phyloP scores from a whole-genome alignment of 1,139 yeast species.

The Petasospora fabianii region DNA sequence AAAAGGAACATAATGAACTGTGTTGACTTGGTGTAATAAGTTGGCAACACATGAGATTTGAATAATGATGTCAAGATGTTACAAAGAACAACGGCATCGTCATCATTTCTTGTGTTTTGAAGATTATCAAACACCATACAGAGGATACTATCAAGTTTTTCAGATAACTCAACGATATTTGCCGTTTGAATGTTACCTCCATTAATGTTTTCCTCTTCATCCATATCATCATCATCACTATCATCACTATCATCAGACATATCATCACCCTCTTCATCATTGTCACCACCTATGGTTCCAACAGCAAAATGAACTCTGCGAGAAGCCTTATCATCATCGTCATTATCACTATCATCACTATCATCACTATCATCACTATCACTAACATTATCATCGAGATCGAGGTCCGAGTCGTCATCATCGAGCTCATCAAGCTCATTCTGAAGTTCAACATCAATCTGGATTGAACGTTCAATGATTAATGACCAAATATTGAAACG shows the following conservation, averaged over 20 bases:
- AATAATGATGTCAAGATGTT: constrained; percentile 74
- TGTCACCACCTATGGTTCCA: constrained; percentile 35
- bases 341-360: constrained; percentile 50
- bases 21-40: constrained; percentile 86
- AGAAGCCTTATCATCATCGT: constrained; percentile 36
- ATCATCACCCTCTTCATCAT: constrained; percentile 24
- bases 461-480: constrained; percentile 73
- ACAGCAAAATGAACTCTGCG: constrained; percentile 38
- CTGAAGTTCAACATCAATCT: constrained; percentile 90
- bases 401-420: constrained; percentile 71
- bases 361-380: constrained; percentile 67
- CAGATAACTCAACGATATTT: constrained; percentile 53
- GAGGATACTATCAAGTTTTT: constrained; percentile 69
- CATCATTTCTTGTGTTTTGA: constrained; percentile 15
- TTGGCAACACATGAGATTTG: constrained; percentile 79
- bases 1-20: constrained; percentile 82
- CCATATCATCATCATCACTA: constrained; percentile 25
- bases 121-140: constrained; percentile 52
- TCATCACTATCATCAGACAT: constrained; percentile 23
- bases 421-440: constrained; percentile 83
- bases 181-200: constrained; percentile 45
- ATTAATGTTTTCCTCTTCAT: constrained; percentile 33
- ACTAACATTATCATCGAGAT: constrained; percentile 74
- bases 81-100: constrained; percentile 71
- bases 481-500: constrained; percentile 75